These are phyloP conservation scores for Bromus sterilis DNA, from an alignment of 176 grass and related monocot species.

Conservation along the genomic window DNA sequence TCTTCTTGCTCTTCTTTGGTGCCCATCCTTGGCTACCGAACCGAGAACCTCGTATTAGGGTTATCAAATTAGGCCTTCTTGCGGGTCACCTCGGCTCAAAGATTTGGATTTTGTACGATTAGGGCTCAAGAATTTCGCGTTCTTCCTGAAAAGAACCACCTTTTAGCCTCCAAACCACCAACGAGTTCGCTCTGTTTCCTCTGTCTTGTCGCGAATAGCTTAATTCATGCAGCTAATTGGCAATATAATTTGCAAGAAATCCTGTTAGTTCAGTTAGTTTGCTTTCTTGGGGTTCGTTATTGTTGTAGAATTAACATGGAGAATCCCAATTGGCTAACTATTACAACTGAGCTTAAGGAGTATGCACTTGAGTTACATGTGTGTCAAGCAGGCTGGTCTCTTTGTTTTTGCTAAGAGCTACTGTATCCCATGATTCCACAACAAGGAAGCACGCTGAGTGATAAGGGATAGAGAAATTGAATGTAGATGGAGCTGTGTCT, in stretches of 20 bases:
- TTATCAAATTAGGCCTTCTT: conserved; percentile 16
- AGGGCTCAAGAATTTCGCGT: conserved; percentile 8
- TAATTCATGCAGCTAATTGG: background rate
- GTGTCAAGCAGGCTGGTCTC: conserved; percentile 2
- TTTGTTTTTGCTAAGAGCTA: background rate
- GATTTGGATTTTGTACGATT: background rate
- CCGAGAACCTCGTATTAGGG: background rate
- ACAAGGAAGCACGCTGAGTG: background rate
- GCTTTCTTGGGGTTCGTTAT: background rate
- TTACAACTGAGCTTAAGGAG: background rate
- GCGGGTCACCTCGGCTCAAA: background rate
- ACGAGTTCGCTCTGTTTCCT: background rate
- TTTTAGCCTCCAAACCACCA: background rate
- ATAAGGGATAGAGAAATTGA: too few relatives aligned
- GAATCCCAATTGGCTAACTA: background rate
- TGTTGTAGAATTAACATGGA: background rate
- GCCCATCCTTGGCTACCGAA: background rate
- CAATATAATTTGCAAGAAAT: too few relatives aligned
- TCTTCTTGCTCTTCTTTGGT: conserved; percentile 12
- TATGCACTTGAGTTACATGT: background rate
- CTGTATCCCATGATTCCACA: background rate
- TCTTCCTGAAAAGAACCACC: background rate
- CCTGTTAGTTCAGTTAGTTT: background rate
- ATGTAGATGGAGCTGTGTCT: too few relatives aligned
- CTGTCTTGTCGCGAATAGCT: background rate